Evolutionary conservation across 345 rosid genomes (phyloP), one percentile per base, ranked within the genome.

Genomic region (Mercurialis annua): DNA sequence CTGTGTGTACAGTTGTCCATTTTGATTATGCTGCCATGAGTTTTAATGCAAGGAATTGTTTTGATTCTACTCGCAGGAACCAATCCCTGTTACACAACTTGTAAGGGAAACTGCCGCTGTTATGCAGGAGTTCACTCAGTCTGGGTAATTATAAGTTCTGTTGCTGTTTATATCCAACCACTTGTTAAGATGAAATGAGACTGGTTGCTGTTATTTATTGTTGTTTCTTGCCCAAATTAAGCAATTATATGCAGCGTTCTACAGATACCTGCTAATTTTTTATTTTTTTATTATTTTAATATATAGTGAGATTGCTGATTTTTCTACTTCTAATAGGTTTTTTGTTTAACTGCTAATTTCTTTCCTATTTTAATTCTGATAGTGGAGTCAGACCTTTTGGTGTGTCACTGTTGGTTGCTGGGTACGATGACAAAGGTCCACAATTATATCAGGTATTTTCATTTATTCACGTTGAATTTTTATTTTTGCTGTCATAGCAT

Each of bases 311-410:
- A 56, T 2, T 3, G 3, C n/a, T 57, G 26, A 57, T 57, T 11
- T 9, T 40, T 40, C 11, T 40, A 40, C 11, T 40, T 40, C 44
- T 8, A 9, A 14, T 40, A 2, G 44, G 24, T 46, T 43, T 17
- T 20, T 17, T 18, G 52, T 62, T 44, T 46, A 42, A 24, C 0
- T 1, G 24, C 12, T 36, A 7, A n/a, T 56, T 29, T 36, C 21
- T 47, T 71, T 36, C 21, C 40, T 71, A 54, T 8, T 65, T 72
- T 68, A 58, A 62, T 68, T 27, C 31, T 74, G 33, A 43, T 46
- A 93, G 97, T 43, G 98, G 95, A 80, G 98, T 93, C 31, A 82
- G 97, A 84, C 98, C 98, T 71, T 90, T 93, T 52, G 98, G 97
- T 26, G 97, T 93, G 52, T 93, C 98, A 53, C 76, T 93, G 68